Percentiles rank a stretch among this genome's conserved stretches.
Evolutionary conservation across 2,329 filamentous ascomycete genomes (phyloP).

Genomic region (Huntiella abstrusa): DNA sequence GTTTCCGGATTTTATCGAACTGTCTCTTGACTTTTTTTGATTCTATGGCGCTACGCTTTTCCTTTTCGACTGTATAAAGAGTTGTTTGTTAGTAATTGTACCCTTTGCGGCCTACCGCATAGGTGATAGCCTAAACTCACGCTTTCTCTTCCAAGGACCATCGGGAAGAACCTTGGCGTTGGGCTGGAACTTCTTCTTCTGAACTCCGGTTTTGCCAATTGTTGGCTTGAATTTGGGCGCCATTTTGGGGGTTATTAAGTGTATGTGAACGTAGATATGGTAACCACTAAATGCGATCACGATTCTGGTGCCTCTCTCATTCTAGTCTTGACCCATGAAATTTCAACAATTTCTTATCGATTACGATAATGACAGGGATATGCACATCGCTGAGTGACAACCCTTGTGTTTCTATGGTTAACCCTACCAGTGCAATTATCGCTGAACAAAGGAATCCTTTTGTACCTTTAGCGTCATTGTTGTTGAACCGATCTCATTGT

Average conservation of each 20-base stretch:
- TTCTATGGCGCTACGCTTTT: constrained; percentile 74
- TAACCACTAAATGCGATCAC: no score
- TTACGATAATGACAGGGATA: no score
- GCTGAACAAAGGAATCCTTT: no score
- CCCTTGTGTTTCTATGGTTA: no score
- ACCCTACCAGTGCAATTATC: no score
- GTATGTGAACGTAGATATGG: no score
- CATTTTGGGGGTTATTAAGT: not conserved
- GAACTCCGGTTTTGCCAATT: constrained; percentile 2
- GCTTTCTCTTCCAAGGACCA: constrained; percentile 68
- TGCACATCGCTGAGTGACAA: no score
- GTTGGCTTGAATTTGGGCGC: not conserved
- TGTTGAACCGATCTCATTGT: no score
- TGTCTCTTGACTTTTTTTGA: constrained; percentile 87
- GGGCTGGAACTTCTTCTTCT: constrained; percentile 28
- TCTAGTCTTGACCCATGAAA: no score
- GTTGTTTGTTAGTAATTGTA: not conserved
- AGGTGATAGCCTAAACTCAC: constrained; percentile 17
- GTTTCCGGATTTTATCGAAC: constrained; percentile 67
- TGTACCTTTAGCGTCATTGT: no score
- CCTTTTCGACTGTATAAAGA: constrained; percentile 49
- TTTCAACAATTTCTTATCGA: no score
- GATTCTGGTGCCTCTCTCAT: no score
- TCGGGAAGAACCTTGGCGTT: constrained; percentile 84
- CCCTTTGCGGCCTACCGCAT: not conserved